Evolutionary conservation across 2,329 filamentous ascomycete genomes (phyloP), one percentile per base, ranked within the genome.

Genomic region (Stagonosporopsis rhizophila): DNA sequence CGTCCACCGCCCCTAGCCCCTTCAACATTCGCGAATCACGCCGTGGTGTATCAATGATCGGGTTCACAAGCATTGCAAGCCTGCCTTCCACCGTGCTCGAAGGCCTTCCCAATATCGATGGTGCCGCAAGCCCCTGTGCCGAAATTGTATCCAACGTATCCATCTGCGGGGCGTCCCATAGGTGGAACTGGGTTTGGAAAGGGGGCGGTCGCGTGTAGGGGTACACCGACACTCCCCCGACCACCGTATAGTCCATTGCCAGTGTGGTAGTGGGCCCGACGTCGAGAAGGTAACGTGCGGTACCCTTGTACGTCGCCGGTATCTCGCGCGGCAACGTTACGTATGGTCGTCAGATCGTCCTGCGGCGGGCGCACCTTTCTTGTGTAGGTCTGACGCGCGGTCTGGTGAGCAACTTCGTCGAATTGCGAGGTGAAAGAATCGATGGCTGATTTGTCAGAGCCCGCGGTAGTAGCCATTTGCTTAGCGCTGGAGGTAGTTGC

Each of bases 101-200:
- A 32, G 4, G 30, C 30, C 14, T 20, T 37, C 8, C 7, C 34
- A 6, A 37, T 37, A 37, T 37, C 34, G 2, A 37, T 19, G 6
- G 6, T 19, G 14, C 62, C 67, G 41, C 68, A 71, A 8, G 59
- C 58, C 22, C 58, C 27, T 7, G 41, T 35, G 3, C 56, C 49
- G 3, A 62, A 17, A 3, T 40, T 35, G 44, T 62, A 59, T 1
- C 60, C 49, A 11, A 55, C 30, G 22, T 58, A 59, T 0, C n/a
- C 9, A 44, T 57, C 38, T 8, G 35, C 30, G 1, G 50, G 56
- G 5, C 61, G 55, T 27, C 68, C 71, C 17, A 62, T 60, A 0
- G 73, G 73, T 1, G 70, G 57, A 2, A 70, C 40, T 2, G 72
- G 71, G 20, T 59, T 53, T 1, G 73, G 73, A 32, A 75, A 75